Evolutionary conservation across 2,329 filamentous ascomycete species (phyloP).

Genomic region (Penicillium hesseltinei): DNA sequence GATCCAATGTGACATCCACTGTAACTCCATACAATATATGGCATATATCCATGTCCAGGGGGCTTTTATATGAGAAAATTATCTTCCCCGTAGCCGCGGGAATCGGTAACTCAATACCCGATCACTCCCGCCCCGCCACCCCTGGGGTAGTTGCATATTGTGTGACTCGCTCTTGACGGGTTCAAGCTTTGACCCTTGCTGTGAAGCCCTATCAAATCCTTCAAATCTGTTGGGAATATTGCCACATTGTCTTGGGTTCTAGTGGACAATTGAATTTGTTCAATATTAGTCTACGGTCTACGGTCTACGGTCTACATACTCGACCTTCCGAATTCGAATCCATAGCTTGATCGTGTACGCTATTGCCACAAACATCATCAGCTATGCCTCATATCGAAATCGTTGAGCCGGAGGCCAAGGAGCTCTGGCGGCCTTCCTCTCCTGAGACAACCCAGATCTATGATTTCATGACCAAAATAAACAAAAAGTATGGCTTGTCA

Average conservation of each 20-base stretch:
- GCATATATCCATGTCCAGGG: background rate
- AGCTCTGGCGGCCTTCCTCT: conserved; percentile 70
- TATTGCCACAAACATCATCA: background rate
- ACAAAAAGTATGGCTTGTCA: conserved; percentile 62
- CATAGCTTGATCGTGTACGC: background rate
- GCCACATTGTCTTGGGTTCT: background rate
- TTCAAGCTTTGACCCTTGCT: conserved; percentile 7
- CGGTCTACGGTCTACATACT: background rate
- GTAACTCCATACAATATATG: too few relatives aligned
- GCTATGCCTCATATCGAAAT: conserved; percentile 23
- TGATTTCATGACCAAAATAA: conserved; percentile 68
- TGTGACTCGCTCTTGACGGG: conserved; percentile 7
- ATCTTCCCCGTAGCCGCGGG: conserved; percentile 16
- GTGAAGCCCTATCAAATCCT: conserved; percentile 3
- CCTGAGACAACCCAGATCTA: conserved; percentile 69
- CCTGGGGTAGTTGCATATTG: conserved; percentile 7
- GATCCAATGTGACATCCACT: background rate
- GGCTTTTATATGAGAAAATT: background rate
- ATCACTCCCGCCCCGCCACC: conserved; percentile 14
- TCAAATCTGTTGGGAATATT: background rate
- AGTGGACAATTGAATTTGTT: background rate
- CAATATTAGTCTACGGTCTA: background rate
- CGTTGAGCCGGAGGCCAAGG: conserved; percentile 28
- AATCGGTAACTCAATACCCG: conserved; percentile 19
- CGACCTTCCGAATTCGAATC: background rate